Evolutionary conservation across 805 yeast genomes (phyloP).

Genomic region (Starmerella tilneyi): DNA sequence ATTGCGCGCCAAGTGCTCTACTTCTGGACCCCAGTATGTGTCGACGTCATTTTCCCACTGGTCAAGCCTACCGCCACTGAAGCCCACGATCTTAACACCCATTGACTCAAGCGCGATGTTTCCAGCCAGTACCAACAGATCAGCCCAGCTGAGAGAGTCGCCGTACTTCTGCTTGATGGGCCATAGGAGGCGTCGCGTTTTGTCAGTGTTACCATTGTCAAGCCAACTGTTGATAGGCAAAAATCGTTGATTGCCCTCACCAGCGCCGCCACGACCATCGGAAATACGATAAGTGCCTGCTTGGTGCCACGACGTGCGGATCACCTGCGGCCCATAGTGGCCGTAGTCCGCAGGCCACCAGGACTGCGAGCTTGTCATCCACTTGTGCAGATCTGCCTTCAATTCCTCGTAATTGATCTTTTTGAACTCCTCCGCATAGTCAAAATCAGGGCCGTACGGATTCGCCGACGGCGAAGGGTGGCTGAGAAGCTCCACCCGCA

Average conservation of each 20-base stretch:
- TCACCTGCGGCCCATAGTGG: slow-evolving; percentile 21
- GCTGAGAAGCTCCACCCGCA: slow-evolving; percentile 19
- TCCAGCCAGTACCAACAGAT: slow-evolving; percentile 20
- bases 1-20: slow-evolving; percentile 11
- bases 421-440: slow-evolving; percentile 16
- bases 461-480: slow-evolving; percentile 12
- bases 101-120: slow-evolving; percentile 21
- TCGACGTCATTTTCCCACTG: slow-evolving; percentile 19
- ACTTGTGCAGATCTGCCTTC: slow-evolving; percentile 14
- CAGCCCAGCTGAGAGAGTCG: slow-evolving; percentile 21
- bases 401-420: slow-evolving; percentile 16
- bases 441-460: slow-evolving; percentile 15
- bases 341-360: slow-evolving; percentile 25
- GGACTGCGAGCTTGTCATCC: slow-evolving; percentile 17
- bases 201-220: slow-evolving; percentile 22
- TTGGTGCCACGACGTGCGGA: slow-evolving; percentile 21
- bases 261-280: slow-evolving; percentile 23
- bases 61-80: slow-evolving; percentile 20
- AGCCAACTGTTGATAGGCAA: slow-evolving; percentile 20
- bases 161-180: slow-evolving; percentile 24
- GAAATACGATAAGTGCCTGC: slow-evolving; percentile 23
- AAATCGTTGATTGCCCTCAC: slow-evolving; percentile 20
- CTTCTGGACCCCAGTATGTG: slow-evolving; percentile 18
- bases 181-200: slow-evolving; percentile 22
- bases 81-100: slow-evolving; percentile 20